Conservation (phyloP, 495 filamentous ascomycete genomes). For the Parachaetomium inaequale region DNA sequence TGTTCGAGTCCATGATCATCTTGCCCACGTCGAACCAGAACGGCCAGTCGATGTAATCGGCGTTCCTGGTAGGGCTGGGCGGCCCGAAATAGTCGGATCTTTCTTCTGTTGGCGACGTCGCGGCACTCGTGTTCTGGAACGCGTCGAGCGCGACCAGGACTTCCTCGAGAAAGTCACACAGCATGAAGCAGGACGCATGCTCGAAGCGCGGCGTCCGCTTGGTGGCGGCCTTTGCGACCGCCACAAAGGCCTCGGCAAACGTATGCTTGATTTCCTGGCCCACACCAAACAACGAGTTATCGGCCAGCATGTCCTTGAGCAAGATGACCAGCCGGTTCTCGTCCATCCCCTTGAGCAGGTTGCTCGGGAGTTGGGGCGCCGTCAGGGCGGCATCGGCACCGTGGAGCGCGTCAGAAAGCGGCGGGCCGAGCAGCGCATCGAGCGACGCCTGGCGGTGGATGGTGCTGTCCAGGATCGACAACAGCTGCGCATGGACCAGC, state of each 20-base stretch:
- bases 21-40: constrained; percentile 88
- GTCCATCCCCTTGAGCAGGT: constrained; percentile 76
- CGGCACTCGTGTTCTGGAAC: constrained; percentile 40
- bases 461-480: constrained; percentile 77
- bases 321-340: constrained; percentile 89
- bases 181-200: constrained; percentile 82
- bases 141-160: constrained; percentile 41
- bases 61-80: neutral
- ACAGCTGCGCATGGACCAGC: constrained; percentile 79
- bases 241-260: constrained; percentile 76
- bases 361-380: constrained; percentile 47
- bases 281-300: constrained; percentile 52
- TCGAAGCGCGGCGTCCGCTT: constrained; percentile 78
- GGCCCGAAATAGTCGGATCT: constrained; percentile 16
- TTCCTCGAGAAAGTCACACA: constrained; percentile 93
- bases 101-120: constrained; percentile 25
- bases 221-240: constrained; percentile 67
- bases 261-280: constrained; percentile 53
- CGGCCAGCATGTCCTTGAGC: constrained; percentile 78
- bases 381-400: constrained; percentile 69
- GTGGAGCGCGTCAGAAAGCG: constrained; percentile 76
- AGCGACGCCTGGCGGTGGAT: constrained; percentile 65
- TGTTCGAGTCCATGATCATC: constrained; percentile 81
- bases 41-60: constrained; percentile 64
- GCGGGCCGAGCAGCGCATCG: constrained; percentile 53